Evolutionary conservation across 2,329 filamentous ascomycete genomes (phyloP).

Genomic region (Thielaviopsis euricoi): DNA sequence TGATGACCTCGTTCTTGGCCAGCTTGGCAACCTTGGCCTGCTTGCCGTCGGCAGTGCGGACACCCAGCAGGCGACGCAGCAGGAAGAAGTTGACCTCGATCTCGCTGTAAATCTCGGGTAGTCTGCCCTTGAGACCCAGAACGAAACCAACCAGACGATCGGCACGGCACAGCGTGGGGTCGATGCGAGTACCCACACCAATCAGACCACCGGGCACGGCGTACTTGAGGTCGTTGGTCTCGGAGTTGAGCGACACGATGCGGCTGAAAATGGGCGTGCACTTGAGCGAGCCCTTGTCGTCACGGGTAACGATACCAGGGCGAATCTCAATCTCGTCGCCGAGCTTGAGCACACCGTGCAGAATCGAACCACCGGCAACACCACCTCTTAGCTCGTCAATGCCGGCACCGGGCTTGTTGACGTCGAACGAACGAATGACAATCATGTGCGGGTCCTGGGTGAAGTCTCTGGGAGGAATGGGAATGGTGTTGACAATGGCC

Average conservation of each 20-base stretch:
- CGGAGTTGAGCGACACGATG: constrained; percentile 87
- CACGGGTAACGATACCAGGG: constrained; percentile 93
- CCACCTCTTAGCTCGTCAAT: constrained; percentile 97
- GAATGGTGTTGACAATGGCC: constrained; percentile 87
- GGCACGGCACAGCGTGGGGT: constrained; percentile 93
- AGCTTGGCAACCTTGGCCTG: constrained; percentile 98
- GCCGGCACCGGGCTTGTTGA: constrained; percentile 98
- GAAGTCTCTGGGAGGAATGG: constrained; percentile 83
- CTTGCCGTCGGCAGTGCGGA: constrained; percentile 95
- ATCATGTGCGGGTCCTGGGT: constrained; percentile 92
- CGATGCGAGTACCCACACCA: constrained; percentile 92
- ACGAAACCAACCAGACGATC: constrained; percentile 98
- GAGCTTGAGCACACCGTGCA: constrained; percentile 92
- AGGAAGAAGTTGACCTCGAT: constrained; percentile 99
- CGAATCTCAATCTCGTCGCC: constrained; percentile 97
- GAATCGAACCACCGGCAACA: constrained; percentile 91
- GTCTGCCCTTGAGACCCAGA: constrained; percentile 78
- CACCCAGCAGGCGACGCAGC: constrained; percentile 81
- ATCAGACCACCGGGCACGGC: constrained; percentile 95
- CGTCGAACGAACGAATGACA: constrained; percentile 96
- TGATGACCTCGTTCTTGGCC: constrained; percentile 95
- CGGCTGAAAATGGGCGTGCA: constrained; percentile 95
- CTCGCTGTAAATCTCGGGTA: constrained; percentile 95
- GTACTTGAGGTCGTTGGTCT: constrained; percentile 97
- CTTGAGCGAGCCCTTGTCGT: constrained; percentile 83